phyloP scores from a whole-genome alignment of 2,329 filamentous ascomycete species.

The Penicillium sp. region DNA sequence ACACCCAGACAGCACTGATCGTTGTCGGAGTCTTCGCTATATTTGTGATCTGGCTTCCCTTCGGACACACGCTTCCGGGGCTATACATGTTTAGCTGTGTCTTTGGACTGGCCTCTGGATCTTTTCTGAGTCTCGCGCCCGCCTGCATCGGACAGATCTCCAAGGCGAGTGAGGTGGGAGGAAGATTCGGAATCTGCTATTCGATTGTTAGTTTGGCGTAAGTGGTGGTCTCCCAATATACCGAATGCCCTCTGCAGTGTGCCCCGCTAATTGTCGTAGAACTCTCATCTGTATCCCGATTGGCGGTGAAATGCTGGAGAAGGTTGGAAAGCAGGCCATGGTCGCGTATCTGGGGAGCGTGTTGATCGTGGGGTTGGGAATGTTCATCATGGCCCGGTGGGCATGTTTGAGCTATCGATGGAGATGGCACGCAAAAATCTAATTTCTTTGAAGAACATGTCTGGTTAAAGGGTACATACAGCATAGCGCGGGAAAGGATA shows the following conservation, averaged over 20 bases:
- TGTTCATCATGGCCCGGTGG: conserved; percentile 43
- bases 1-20: conserved; percentile 42
- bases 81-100: conserved; percentile 40
- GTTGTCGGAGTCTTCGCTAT: conserved; percentile 45
- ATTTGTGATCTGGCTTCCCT: conserved; percentile 51
- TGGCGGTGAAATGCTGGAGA: conserved; percentile 54
- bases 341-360: conserved; percentile 52
- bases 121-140: conserved; percentile 50
- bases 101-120: conserved; percentile 54
- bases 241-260: not conserved
- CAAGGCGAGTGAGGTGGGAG: conserved; percentile 52
- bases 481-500: not conserved
- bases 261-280: conserved; percentile 13
- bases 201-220: conserved; percentile 53
- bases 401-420: conserved; percentile 44
- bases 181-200: conserved; percentile 55
- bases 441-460: too few species aligned
- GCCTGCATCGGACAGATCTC: conserved; percentile 56
- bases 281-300: conserved; percentile 54
- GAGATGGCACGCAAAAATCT: conserved; percentile 43
- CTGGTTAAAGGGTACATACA: not conserved
- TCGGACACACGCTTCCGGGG: conserved; percentile 34
- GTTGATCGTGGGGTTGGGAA: conserved; percentile 40
- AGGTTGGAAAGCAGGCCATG: conserved; percentile 49
- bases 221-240: conserved; percentile 9